Evolutionary conservation across 164 flowering plant genomes (phyloP), one percentile per base, ranked within the genome.

Genomic region (Litsea cubeba): DNA sequence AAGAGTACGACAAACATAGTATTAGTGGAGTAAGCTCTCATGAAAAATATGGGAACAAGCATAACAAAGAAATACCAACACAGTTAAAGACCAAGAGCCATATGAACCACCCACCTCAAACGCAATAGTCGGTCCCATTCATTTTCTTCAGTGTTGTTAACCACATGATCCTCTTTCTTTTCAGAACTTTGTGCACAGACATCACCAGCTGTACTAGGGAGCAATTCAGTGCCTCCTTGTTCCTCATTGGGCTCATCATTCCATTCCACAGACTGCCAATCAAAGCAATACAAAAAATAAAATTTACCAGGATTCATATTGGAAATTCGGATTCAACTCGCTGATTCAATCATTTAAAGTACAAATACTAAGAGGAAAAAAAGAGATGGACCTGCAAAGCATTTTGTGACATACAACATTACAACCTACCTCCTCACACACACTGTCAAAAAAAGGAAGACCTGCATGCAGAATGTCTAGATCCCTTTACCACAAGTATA

Each of bases 121-220:
- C 97, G 93, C 81, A 96, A 81, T 75, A 96, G 93, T 75, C 87
- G 87, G 73, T 96, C 99, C 99, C 99, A 96, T 81, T 94, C 99
- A 87, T 92, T 96, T 84, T 94, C 99, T 82, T 94, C 99, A 75
- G 76, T 74, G 73, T 0, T 74, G 72, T 69, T 76, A 51, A 46
- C 79, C 25, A 64, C 50, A 73, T 76, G 81, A 50, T 89, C 93
- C 35, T 86, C 98, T 78, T 87, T 92, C 84, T 76, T 90, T 64
- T 85, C 96, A 77, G 85, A 82, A 76, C 64, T 86, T 74, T 79
- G 87, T 32, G 69, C 85, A 81, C 79, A 71, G 11, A 76, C 58
- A 71, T 89, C 96, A 76, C 83, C 87, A 50, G 71, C 74, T 5
- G 30, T 79, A 71, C 76, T 81, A 75, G 83, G 71, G 79, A 83